Evolutionary conservation across 2,329 filamentous ascomycete species (phyloP), one percentile per base, ranked within the genome.

Genomic region (Aspergillus puulaauensis): DNA sequence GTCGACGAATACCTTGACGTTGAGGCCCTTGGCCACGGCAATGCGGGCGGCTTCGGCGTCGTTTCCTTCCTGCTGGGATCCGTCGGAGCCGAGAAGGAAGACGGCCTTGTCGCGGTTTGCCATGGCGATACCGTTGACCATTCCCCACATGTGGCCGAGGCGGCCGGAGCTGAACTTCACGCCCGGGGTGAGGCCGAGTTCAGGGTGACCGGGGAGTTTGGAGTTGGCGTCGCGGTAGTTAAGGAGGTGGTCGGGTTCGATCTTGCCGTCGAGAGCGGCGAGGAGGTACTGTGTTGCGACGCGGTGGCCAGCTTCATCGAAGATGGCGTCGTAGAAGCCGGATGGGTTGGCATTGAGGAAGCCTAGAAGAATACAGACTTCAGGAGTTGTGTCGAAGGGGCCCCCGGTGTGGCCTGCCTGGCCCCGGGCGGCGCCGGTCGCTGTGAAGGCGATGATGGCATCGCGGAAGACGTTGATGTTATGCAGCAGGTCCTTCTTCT

Each of bases 61-160:
- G 37, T 76, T 73, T 58, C 74, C 74, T 66, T 76, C 74, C 57
- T 76, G 73, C 58, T 76, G 73, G n/a, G 73, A 74, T 15, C 74
- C 74, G 58, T 76, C 74, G 0, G 74, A 76, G 21, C 74, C 74
- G 35, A 76, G 59, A 54, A 76, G 49, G 17, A 76, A 61, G 14
- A 76, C 63, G 8, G 68, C 70, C 65, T 76, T 76, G 14, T 70
- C 69, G 40, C 65, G 63, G 63, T 75, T 70, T 17, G 72, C 72
- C 69, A 76, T 68, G 35, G 69, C 63, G 21, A 76, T 70, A 35
- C 74, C 74, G 54, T 76, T 76, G 12, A 73, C 68, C 64, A 75
- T 70, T 6, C 62, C 68, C 74, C 74, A 76, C 67, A 76, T 69
- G 60, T 76, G 74, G 11, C 74, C 74, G 7, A 76, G 66, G 37